Conservation (phyloP, 2,329 filamentous ascomycete species). For the Cytospora chrysosperma region DNA sequence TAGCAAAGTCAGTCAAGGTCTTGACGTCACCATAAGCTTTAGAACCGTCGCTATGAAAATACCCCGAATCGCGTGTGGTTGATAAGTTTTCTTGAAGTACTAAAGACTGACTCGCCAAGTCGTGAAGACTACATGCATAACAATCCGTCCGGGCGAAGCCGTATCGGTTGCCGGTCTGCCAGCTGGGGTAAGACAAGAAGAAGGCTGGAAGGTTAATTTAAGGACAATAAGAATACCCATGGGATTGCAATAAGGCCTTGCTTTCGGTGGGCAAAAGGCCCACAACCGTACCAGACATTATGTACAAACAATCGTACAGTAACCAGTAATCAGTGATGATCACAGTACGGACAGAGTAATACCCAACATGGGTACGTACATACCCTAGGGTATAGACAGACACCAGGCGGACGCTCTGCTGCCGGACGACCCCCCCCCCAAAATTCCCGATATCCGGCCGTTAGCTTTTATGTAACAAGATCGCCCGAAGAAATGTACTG, state of each 20-base stretch:
- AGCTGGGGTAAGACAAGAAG: neutral
- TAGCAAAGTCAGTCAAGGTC: neutral
- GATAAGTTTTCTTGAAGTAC: slow-evolving; percentile 8
- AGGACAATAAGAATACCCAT: neutral
- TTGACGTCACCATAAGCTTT: slow-evolving; percentile 11
- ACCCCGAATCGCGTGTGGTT: slow-evolving; percentile 12
- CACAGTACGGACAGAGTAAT: no score
- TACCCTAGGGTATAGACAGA: no score
- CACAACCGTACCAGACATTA: neutral
- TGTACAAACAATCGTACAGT: neutral
- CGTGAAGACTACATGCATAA: neutral
- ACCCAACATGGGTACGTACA: no score
- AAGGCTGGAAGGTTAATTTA: neutral
- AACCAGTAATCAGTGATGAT: no score
- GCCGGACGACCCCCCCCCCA: neutral
- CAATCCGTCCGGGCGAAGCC: neutral
- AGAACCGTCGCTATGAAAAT: neutral
- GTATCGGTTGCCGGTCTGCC: neutral
- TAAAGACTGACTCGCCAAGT: slow-evolving; percentile 14
- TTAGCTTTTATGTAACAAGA: neutral
- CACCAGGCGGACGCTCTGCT: no score
- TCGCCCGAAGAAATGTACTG: neutral
- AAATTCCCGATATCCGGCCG: neutral
- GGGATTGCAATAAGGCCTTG: no score
- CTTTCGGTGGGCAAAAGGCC: neutral